Base-by-base conservation (phyloP, 148 eudicot genomes). In the Mesembryanthemum crystallinum region DNA sequence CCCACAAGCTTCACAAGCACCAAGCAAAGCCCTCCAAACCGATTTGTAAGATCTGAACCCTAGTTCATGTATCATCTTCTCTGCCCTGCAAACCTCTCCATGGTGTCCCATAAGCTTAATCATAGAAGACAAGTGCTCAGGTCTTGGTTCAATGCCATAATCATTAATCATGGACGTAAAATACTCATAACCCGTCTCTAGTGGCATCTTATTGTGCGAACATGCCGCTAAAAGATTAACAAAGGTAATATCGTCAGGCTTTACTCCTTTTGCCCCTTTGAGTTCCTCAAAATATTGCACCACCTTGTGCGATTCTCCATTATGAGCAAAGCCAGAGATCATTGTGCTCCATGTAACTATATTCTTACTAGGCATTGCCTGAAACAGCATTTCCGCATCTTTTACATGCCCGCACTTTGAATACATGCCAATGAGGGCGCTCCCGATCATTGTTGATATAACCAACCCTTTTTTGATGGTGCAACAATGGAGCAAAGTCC, bases 21-120 rank as follows among this genome's bases (percentile, higher is more conserved):
- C 90, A 29, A 93, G 89, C 84, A 93, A 82, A 42, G 98, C 87
- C 85, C 83, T 91, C 98, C 98, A 91, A 54, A 91, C 97, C 24
- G 72, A 64, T 17, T 81, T 89, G 68, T 85, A 83, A 23, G 87
- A 83, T 37, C 73, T 87, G 52, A 86, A 87, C 58, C 92, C 97
- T 7, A 89, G 76, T 23, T 87, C 87, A 58, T 74, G 6, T 66
- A 93, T 91, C 93, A 91, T 87, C 79, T 82, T 78, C 83, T 86
- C 87, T 13, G 90, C 98, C 74, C 78, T 82, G 72, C 81, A 71
- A 45, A 91, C 84, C 70, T 88, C 91, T 69, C 91, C 91, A 30
- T 88, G 84, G 65, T 87, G 88, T 23, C 97, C 98, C 98, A 93
- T 88, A 13, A 89, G 79, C 87, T 88, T 87, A 75, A 89, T 85